Evolutionary conservation across 768 basidiomycete species (phyloP).

Genomic region (Lentinula guzmanii): DNA sequence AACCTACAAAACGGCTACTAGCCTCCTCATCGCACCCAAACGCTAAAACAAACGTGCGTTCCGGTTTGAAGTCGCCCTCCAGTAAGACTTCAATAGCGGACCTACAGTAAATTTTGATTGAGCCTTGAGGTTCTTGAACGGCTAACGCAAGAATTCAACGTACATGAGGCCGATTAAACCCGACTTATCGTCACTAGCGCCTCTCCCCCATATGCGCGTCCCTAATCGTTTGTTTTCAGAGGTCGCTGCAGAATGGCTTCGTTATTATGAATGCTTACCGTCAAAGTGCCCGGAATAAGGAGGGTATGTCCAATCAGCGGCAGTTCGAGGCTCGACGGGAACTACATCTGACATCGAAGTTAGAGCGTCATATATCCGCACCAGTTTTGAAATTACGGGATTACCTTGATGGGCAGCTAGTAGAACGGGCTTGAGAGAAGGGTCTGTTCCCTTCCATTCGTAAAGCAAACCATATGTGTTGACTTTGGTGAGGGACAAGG

Average conservation of each 20-base stretch:
- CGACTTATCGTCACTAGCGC: slow-evolving; percentile 48
- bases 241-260: too few species aligned
- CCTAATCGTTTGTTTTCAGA: slow-evolving; percentile 17
- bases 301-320: slow-evolving; percentile 39
- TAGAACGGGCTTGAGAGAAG: slow-evolving; percentile 45
- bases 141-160: neutral
- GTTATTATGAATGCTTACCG: slow-evolving; percentile 18
- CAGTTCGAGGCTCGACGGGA: slow-evolving; percentile 41
- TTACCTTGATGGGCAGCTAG: slow-evolving; percentile 46
- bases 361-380: neutral
- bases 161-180: slow-evolving; percentile 36
- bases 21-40: slow-evolving; percentile 53
- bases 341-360: slow-evolving; percentile 38
- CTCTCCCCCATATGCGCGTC: slow-evolving; percentile 50
- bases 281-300: slow-evolving; percentile 46
- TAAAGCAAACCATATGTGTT: slow-evolving; percentile 55
- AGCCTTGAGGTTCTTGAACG: neutral
- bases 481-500: slow-evolving; percentile 25
- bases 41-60: slow-evolving; percentile 15
- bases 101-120: neutral
- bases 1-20: slow-evolving; percentile 22
- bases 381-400: neutral
- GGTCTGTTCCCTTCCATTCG: slow-evolving; percentile 47
- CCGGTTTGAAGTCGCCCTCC: slow-evolving; percentile 11
- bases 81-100: slow-evolving; percentile 12